Percentiles rank a stretch among this genome's conserved stretches.
Conservation (phyloP, 345 rosid genomes). For the Sonneratia caseolaris region DNA sequence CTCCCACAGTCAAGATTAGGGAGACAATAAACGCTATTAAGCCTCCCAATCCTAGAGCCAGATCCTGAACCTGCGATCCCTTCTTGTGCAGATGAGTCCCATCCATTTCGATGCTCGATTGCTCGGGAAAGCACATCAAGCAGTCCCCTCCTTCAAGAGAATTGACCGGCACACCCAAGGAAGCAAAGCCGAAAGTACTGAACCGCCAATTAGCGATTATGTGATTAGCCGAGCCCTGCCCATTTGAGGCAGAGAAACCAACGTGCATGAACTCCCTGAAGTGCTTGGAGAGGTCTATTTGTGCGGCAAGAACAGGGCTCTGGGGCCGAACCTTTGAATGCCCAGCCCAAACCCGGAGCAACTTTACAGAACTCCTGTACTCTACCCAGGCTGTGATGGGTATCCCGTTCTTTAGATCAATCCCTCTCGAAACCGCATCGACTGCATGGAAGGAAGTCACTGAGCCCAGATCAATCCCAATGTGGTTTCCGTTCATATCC, state of each 20-base stretch:
- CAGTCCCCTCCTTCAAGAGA: conserved; percentile 42
- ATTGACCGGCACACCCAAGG: conserved; percentile 13
- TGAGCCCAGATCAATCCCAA: conserved; percentile 53
- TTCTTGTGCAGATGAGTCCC: neutral
- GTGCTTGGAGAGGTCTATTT: conserved; percentile 47
- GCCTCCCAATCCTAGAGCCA: conserved; percentile 39
- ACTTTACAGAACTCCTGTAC: conserved; percentile 39
- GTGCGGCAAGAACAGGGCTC: conserved; percentile 45
- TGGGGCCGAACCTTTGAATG: conserved; percentile 39
- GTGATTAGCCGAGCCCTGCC: conserved; percentile 60
- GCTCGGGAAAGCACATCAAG: conserved; percentile 33
- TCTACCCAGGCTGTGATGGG: conserved; percentile 68
- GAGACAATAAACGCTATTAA: conserved; percentile 25
- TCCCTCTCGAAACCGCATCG: conserved; percentile 35
- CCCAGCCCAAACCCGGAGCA: conserved; percentile 56
- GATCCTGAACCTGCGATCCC: conserved; percentile 9
- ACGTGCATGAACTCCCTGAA: conserved; percentile 72
- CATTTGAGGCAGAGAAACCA: conserved; percentile 72
- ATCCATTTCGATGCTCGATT: conserved; percentile 8
- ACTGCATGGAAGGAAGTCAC: conserved; percentile 44
- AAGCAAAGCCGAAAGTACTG: conserved; percentile 35
- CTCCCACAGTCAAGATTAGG: conserved; percentile 16
- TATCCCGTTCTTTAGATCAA: conserved; percentile 52
- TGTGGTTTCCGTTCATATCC: conserved; percentile 52
- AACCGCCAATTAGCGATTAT: conserved; percentile 55